Evolutionary conservation across 306 rosid genomes (phyloP), one percentile per base, ranked within the genome.

Genomic region (Medicago truncatula): DNA sequence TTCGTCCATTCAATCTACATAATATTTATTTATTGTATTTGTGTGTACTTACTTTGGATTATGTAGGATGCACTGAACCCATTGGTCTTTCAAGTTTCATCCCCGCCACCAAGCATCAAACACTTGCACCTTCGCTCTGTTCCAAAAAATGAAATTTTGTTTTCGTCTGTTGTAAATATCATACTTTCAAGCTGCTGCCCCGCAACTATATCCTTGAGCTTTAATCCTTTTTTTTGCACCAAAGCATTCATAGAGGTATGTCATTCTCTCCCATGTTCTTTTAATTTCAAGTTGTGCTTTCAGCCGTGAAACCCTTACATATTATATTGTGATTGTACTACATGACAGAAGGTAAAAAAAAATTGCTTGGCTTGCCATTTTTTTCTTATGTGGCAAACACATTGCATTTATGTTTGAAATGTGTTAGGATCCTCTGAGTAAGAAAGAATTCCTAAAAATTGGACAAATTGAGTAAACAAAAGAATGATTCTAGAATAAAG

Each of bases 191-290:
- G 52, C 15, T 46, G 52, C 6, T 6, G 5, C 16, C 52, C 52
- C 4, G 52, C 5, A 46, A 46, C 52, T 46, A 46, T 46, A 46
- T 46, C 16, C 13, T 46, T 15, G 52, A 13, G 5, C 16, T 12
- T 12, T 34, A 34, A 31, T 52, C 8, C 23, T 5, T 11, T 0
- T 25, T 31, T 28, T 4, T n/a, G 44, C 15, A 43, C 9, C 41
- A 41, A n/a, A 41, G 12, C 38, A 80, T 67, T 74, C 67, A 23
- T 74, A 25, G 47, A 80, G 80, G 84, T 80, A 47, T 74, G 59
- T 59, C 28, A 36, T 39, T 59, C 8, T 64, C 47, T 68, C 9
- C 25, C 21, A 34, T 21, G 21, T 10, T 72, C 31, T 74, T 52
- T 17, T 41, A 28, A 25, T 63, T 54, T 53, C 3, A 43, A 23